Conservation (phyloP, 352 stramenopile species). For the Phytophthora pini region DNA sequence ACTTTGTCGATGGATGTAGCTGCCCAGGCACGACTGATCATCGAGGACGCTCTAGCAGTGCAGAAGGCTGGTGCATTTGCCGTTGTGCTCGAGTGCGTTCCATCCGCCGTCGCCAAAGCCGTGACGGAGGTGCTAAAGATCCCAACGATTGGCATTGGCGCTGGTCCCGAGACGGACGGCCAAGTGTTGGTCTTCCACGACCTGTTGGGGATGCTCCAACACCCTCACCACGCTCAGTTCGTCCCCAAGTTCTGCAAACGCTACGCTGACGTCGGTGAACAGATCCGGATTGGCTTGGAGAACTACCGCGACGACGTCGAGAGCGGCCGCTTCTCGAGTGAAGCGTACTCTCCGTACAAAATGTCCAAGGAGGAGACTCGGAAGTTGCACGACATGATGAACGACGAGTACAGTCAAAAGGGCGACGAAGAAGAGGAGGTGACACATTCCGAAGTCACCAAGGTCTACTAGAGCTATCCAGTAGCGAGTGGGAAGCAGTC, state of each 20-base stretch:
- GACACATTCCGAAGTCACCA: conserved; percentile 68
- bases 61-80: conserved; percentile 97
- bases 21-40: conserved; percentile 87
- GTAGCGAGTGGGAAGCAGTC: conserved; percentile 8
- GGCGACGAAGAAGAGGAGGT: conserved; percentile 33
- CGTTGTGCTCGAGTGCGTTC: conserved; percentile 89
- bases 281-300: conserved; percentile 93
- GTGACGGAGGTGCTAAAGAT: conserved; percentile 97
- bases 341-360: conserved; percentile 97
- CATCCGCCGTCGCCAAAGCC: conserved; percentile 90
- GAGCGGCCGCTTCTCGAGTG: conserved; percentile 92
- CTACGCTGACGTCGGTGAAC: conserved; percentile 96
- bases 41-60: conserved; percentile 97
- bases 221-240: conserved; percentile 96
- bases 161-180: conserved; percentile 92
- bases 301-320: conserved; percentile 98
- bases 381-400: conserved; percentile 74
- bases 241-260: conserved; percentile 99
- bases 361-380: conserved; percentile 83
- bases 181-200: conserved; percentile 99
- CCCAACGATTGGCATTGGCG: conserved; percentile 98
- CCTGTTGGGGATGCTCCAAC: conserved; percentile 97
- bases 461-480: conserved; percentile 66
- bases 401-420: conserved; percentile 59
- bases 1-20: conserved; percentile 34